These are phyloP conservation scores for Phlyctochytrium planicorne DNA, from an alignment of 192 early-diverging fungal species.

Conservation along the genomic window DNA sequence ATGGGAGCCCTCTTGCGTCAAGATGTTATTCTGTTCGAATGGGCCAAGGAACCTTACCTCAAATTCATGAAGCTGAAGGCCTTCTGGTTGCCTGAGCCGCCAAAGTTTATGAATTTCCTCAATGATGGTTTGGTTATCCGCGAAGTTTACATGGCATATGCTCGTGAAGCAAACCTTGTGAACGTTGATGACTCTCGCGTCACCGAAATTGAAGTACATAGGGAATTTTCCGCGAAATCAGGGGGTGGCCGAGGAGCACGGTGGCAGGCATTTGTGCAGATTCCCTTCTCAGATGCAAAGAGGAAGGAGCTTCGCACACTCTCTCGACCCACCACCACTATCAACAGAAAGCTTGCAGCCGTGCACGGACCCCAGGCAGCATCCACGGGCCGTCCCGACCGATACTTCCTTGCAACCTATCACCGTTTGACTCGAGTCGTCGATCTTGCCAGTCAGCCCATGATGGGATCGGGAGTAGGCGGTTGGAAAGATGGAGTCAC, in stretches of 20 bases:
- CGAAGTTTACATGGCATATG: slow-evolving; percentile 57
- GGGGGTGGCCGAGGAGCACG: slow-evolving; percentile 21
- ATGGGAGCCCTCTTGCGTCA: slow-evolving; percentile 51
- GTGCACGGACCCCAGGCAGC: slow-evolving; percentile 28
- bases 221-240: slow-evolving; percentile 44
- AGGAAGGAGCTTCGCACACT: slow-evolving; percentile 35
- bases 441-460: slow-evolving; percentile 46
- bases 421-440: slow-evolving; percentile 50
- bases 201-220: slow-evolving; percentile 50
- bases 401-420: slow-evolving; percentile 57
- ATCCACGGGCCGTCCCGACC: slow-evolving; percentile 23
- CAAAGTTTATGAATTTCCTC: slow-evolving; percentile 54
- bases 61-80: slow-evolving; percentile 68
- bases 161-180: slow-evolving; percentile 55
- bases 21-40: slow-evolving; percentile 59
- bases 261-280: slow-evolving; percentile 60
- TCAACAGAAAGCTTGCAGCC: slow-evolving; percentile 58
- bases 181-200: slow-evolving; percentile 50
- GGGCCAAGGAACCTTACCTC: slow-evolving; percentile 64
- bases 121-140: slow-evolving; percentile 57
- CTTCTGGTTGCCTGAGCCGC: slow-evolving; percentile 64
- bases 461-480: slow-evolving; percentile 56
- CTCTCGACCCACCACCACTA: slow-evolving; percentile 35
- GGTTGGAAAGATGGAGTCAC: slow-evolving; percentile 56
- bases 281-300: slow-evolving; percentile 55